A percentile compares a stretch with the other conserved stretches of the same genome.
Evolutionary conservation across 2,329 filamentous ascomycete species (phyloP).

Genomic region (Aureobasidium musti): DNA sequence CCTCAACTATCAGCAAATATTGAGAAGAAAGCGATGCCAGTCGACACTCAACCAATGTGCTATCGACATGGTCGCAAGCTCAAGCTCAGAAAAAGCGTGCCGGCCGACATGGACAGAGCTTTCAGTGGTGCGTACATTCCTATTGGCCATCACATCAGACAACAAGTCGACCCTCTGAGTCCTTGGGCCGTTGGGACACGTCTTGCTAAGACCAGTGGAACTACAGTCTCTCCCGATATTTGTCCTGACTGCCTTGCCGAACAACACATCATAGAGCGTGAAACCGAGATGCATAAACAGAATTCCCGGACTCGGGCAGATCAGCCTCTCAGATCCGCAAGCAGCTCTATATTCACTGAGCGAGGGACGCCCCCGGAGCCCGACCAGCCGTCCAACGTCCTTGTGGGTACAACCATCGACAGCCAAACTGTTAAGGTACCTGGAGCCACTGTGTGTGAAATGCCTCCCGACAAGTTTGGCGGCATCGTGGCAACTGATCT

Average conservation of each 20-base stretch:
- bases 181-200: conserved; percentile 35
- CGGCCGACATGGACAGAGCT: conserved; percentile 37
- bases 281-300: conserved; percentile 27
- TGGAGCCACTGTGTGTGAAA: conserved; percentile 28
- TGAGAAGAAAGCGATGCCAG: conserved; percentile 7
- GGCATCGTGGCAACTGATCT: conserved; percentile 41
- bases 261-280: conserved; percentile 36
- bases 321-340: conserved; percentile 12
- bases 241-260: conserved; percentile 41
- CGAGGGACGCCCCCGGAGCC: conserved; percentile 27
- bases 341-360: conserved; percentile 28
- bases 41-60: conserved; percentile 32
- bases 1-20: neutral
- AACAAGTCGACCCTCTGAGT: conserved; percentile 39
- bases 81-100: conserved; percentile 31
- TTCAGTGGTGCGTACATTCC: conserved; percentile 39
- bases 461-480: conserved; percentile 33
- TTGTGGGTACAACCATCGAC: conserved; percentile 30
- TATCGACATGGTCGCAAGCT: conserved; percentile 39
- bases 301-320: neutral
- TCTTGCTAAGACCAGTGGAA: conserved; percentile 33
- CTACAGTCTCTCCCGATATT: conserved; percentile 32
- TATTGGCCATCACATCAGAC: conserved; percentile 34
- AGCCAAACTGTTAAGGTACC: conserved; percentile 31
- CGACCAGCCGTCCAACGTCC: conserved; percentile 19